These are phyloP conservation scores for Goniomonas avonlea DNA, from an alignment of 78 protist species.

Conservation along the genomic window DNA sequence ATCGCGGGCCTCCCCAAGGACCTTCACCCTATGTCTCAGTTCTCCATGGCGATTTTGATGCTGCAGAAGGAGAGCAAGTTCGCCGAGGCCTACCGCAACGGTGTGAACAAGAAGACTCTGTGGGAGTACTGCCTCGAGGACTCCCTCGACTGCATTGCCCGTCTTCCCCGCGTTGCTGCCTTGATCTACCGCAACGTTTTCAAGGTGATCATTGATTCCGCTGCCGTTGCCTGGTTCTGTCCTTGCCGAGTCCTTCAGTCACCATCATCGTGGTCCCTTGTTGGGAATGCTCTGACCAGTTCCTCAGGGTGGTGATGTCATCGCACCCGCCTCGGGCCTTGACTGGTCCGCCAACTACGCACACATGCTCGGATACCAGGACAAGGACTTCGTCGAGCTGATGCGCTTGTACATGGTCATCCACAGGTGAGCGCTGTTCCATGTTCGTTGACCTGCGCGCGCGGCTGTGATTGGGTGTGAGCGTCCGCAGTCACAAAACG, in stretches of 20 bases:
- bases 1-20: conserved; percentile 57
- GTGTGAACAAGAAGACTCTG: conserved; percentile 77
- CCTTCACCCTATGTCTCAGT: conserved; percentile 91
- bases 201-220: not conserved
- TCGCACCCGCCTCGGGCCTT: conserved; percentile 45
- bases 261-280: too few species aligned
- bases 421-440: conserved; percentile 40
- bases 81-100: conserved; percentile 76
- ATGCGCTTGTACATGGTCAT: conserved; percentile 86
- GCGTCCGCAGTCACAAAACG: too few species aligned
- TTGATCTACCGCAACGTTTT: conserved; percentile 65
- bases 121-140: conserved; percentile 84
- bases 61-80: conserved; percentile 70
- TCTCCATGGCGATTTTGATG: conserved; percentile 24
- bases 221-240: not conserved
- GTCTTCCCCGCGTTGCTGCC: conserved; percentile 80
- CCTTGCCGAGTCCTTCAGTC: not conserved
- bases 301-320: conserved; percentile 2
- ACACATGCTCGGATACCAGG: conserved; percentile 71
- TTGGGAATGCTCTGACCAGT: too few species aligned
- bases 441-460: not conserved
- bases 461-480: too few species aligned
- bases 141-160: conserved; percentile 78
- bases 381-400: conserved; percentile 69
- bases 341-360: conserved; percentile 84